Evolutionary conservation across 2,329 filamentous ascomycete genomes (phyloP).

Genomic region (Colletotrichum godetiae): DNA sequence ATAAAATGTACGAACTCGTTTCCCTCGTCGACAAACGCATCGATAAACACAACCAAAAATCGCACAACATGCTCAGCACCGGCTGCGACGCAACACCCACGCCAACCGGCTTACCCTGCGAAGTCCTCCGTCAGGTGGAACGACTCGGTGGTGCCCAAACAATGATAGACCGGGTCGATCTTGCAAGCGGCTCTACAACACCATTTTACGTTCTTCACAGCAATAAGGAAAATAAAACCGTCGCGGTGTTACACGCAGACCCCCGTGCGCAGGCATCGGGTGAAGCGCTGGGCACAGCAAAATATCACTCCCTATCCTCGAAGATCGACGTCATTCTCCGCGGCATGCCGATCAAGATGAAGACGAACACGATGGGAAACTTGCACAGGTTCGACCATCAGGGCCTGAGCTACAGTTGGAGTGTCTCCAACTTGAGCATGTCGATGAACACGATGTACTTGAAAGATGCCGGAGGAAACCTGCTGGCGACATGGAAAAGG

Average conservation of each 20-base stretch:
- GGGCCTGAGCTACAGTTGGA: slow-evolving; percentile 16
- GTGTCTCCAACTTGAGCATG: not conserved
- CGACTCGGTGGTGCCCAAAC: slow-evolving; percentile 36
- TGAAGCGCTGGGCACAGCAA: slow-evolving; percentile 1
- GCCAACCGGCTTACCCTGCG: not conserved
- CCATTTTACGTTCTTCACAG: slow-evolving; percentile 27
- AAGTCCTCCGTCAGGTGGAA: slow-evolving; percentile 10
- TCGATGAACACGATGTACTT: slow-evolving; percentile 12
- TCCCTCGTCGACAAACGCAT: not conserved
- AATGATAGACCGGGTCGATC: slow-evolving; percentile 30
- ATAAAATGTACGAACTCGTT: not conserved
- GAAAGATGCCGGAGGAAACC: slow-evolving; percentile 6
- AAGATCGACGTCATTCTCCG: slow-evolving; percentile 24
- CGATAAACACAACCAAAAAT: not conserved
- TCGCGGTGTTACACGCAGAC: slow-evolving; percentile 16
- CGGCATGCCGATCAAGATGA: slow-evolving; percentile 29
- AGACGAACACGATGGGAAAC: slow-evolving; percentile 4
- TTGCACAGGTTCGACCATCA: slow-evolving; percentile 10
- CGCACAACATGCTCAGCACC: not conserved
- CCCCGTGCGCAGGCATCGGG: not conserved
- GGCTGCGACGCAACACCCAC: not conserved
- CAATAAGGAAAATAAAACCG: slow-evolving; percentile 10
- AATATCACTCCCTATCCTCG: slow-evolving; percentile 20
- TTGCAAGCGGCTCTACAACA: not conserved
- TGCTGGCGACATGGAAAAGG: slow-evolving; percentile 16